Evolutionary conservation across 2,329 filamentous ascomycete species (phyloP).

Genomic region (Paecilomyces fulvus): DNA sequence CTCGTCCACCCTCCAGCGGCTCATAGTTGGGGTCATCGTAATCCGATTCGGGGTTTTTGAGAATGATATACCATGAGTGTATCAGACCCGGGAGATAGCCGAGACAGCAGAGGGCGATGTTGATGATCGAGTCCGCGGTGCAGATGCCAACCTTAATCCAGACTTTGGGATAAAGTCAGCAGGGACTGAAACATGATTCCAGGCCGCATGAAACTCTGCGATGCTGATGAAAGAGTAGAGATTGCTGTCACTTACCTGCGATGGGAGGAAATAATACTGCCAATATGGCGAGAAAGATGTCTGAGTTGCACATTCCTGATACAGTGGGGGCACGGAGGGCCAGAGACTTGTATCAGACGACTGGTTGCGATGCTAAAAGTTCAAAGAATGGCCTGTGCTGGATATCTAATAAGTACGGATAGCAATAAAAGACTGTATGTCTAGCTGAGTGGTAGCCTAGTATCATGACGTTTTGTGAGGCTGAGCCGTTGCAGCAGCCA

Average conservation of each 20-base stretch:
- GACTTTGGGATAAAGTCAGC: slow-evolving; percentile 48
- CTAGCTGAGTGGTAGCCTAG: not conserved
- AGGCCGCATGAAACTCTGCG: not conserved
- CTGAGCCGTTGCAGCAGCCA: not conserved
- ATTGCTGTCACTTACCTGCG: slow-evolving; percentile 37
- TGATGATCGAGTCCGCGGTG: slow-evolving; percentile 86
- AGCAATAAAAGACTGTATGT: not conserved
- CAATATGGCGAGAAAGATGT: slow-evolving; percentile 53
- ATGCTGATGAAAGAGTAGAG: not conserved
- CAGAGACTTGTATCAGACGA: not conserved
- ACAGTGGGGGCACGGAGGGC: slow-evolving; percentile 1
- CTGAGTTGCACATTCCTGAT: slow-evolving; percentile 48
- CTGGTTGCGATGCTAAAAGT: not conserved
- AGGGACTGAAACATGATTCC: not conserved
- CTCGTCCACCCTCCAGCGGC: slow-evolving; percentile 36
- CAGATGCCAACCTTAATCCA: slow-evolving; percentile 97
- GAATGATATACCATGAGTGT: slow-evolving; percentile 97
- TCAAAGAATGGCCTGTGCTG: not conserved
- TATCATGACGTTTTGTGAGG: not conserved
- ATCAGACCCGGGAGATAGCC: slow-evolving; percentile 79
- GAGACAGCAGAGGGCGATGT: slow-evolving; percentile 77
- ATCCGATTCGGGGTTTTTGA: slow-evolving; percentile 69
- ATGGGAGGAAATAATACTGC: slow-evolving; percentile 55
- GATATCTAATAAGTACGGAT: not conserved
- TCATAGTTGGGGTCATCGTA: slow-evolving; percentile 57